phyloP scores from a whole-genome alignment of 208 protist genomes.

The Acanthamoeba castellanii region DNA sequence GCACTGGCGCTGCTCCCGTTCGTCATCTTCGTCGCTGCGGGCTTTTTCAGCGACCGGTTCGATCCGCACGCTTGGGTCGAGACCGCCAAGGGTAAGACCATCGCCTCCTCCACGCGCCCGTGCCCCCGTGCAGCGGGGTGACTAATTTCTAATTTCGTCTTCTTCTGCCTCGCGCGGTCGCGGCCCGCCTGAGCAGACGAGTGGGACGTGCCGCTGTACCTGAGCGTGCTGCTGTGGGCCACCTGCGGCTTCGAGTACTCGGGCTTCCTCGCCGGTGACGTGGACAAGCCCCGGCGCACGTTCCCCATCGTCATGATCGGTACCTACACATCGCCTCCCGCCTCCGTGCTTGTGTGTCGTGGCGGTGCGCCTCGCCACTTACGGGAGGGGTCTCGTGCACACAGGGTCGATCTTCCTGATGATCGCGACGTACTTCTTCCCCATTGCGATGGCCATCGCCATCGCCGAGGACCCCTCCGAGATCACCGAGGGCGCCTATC shows the following conservation, averaged over 20 bases:
- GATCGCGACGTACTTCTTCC: constrained; percentile 44
- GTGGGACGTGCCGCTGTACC: constrained; percentile 39
- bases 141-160: too few relatives aligned
- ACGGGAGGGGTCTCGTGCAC: too few relatives aligned
- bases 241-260: constrained; percentile 63
- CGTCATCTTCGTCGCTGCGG: constrained; percentile 4
- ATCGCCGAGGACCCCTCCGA: constrained; percentile 7
- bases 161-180: background rate
- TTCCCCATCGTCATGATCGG: constrained; percentile 53
- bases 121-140: too few relatives aligned
- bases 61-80: background rate
- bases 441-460: constrained; percentile 34
- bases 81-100: constrained; percentile 4
- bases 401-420: constrained; percentile 41
- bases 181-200: background rate
- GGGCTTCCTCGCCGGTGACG: constrained; percentile 48
- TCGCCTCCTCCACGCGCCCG: background rate
- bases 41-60: background rate
- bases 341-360: background rate
- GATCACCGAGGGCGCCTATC: constrained; percentile 56
- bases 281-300: constrained; percentile 33
- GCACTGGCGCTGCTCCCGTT: constrained; percentile 22
- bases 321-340: background rate
- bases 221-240: constrained; percentile 53
- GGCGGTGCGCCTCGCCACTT: too few relatives aligned